phyloP scores from a whole-genome alignment of 1,284 basidiomycete genomes.

The Amylostereum chailletii region DNA sequence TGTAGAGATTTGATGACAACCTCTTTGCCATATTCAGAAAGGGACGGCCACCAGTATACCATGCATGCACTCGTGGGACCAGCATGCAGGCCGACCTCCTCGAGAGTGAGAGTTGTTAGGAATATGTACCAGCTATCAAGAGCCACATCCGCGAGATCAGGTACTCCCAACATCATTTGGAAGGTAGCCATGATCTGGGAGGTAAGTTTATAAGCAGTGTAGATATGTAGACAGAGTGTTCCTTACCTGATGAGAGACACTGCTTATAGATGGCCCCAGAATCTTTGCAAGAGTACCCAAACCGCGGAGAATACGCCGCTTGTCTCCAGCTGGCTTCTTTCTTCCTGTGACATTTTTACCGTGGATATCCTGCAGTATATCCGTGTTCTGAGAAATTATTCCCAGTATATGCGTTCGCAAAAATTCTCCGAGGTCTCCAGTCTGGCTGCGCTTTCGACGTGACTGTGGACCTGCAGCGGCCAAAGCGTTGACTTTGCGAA shows the following conservation, averaged over 20 bases:
- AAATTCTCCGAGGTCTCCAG: conserved; percentile 41
- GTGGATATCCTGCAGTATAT: conserved; percentile 73
- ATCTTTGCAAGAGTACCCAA: conserved; percentile 67
- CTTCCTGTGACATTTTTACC: conserved; percentile 39
- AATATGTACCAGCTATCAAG: conserved; percentile 81
- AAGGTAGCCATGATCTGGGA: conserved; percentile 92
- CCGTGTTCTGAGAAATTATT: conserved; percentile 74
- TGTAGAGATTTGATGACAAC: conserved; percentile 58
- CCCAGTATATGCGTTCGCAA: conserved; percentile 75
- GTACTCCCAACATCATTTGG: conserved; percentile 75
- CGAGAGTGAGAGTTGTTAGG: conserved; percentile 58
- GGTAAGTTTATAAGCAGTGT: background rate
- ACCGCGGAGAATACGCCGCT: conserved; percentile 73
- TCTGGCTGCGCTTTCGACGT: conserved; percentile 17
- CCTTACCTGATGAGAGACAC: conserved; percentile 78
- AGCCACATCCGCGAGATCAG: conserved; percentile 71
- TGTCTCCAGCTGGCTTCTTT: conserved; percentile 42
- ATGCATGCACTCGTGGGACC: conserved; percentile 87
- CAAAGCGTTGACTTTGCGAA: conserved; percentile 48
- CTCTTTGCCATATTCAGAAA: conserved; percentile 45
- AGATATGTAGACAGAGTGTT: background rate
- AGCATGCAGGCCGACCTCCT: conserved; percentile 79
- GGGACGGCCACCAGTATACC: conserved; percentile 68
- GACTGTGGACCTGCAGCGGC: conserved; percentile 17
- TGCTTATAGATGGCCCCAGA: conserved; percentile 66